Percentiles rank a stretch among this genome's conserved stretches.
Evolutionary conservation across 1,139 yeast species (phyloP).

Genomic region (Suhomyces bolitotheri): DNA sequence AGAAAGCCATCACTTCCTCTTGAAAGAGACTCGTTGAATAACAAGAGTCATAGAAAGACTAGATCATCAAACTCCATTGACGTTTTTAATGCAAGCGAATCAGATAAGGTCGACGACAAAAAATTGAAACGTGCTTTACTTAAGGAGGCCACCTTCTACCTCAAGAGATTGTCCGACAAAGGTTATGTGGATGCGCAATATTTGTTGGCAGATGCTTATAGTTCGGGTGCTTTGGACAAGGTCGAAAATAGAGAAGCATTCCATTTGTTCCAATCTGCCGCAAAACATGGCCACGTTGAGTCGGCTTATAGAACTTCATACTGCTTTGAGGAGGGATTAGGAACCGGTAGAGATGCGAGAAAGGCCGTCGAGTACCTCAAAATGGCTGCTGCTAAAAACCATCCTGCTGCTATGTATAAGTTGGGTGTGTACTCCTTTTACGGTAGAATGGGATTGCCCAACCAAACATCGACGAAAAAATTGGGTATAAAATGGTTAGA

Average conservation of each 20-base stretch:
- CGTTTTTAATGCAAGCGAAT: constrained; percentile 15
- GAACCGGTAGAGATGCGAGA: constrained; percentile 85
- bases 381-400: constrained; percentile 87
- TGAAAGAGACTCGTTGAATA: constrained; percentile 15
- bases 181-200: constrained; percentile 92
- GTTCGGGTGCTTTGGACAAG: constrained; percentile 84
- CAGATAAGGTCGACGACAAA: constrained; percentile 28
- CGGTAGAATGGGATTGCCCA: constrained; percentile 78
- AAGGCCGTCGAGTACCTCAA: constrained; percentile 81
- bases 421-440: constrained; percentile 84
- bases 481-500: constrained; percentile 92
- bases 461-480: constrained; percentile 68
- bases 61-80: constrained; percentile 26
- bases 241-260: constrained; percentile 81
- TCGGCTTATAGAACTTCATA: constrained; percentile 88
- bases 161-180: constrained; percentile 72
- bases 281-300: constrained; percentile 90
- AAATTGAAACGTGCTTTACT: constrained; percentile 51
- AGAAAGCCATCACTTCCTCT: constrained; percentile 17
- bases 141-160: constrained; percentile 73
- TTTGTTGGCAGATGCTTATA: constrained; percentile 80
- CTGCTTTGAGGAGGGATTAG: constrained; percentile 92
- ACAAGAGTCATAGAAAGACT: constrained; percentile 18
- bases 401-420: constrained; percentile 94
- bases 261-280: constrained; percentile 77